Evolutionary conservation across 1,139 yeast species (phyloP).

Genomic region (Suhomyces bolitotheri): DNA sequence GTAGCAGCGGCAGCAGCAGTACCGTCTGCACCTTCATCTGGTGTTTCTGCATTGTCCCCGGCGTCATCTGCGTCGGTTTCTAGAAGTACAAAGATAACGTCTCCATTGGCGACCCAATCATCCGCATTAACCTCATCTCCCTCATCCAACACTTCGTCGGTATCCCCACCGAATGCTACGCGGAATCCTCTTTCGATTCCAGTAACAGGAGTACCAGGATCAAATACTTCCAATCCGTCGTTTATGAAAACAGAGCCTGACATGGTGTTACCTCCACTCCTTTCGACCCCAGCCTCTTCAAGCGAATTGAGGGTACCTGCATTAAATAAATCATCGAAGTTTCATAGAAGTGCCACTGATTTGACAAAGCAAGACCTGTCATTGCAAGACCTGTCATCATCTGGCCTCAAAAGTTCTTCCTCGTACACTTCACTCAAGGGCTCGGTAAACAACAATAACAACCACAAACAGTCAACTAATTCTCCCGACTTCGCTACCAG

Average conservation of each 20-base stretch:
- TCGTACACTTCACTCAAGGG: constrained; percentile 8
- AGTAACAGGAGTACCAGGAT: constrained; percentile 1
- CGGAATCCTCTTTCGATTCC: constrained; percentile 10
- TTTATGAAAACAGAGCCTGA: constrained; percentile 10
- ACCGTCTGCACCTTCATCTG: constrained; percentile 5
- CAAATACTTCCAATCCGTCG: constrained; percentile 3
- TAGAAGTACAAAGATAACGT: constrained; percentile 4
- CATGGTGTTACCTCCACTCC: constrained; percentile 9
- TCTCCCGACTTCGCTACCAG: constrained; percentile 6
- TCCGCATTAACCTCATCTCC: constrained; percentile 4
- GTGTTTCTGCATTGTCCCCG: constrained; percentile 5
- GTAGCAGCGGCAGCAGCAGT: constrained; percentile 18
- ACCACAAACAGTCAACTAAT: constrained; percentile 1
- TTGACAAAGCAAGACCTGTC: constrained; percentile 5
- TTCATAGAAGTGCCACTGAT: constrained; percentile 12
- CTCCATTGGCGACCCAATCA: background rate
- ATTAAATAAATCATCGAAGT: constrained; percentile 10
- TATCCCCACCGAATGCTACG: constrained; percentile 8
- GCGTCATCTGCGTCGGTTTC: constrained; percentile 1
- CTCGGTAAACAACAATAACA: background rate
- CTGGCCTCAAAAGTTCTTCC: constrained; percentile 5
- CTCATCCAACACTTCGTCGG: constrained; percentile 8
- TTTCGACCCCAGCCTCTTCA: constrained; percentile 9
- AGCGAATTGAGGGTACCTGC: constrained; percentile 12
- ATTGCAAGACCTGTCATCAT: background rate